Percentiles rank a stretch among this genome's conserved stretches.
These are phyloP conservation scores for Trichoderma koningii DNA, from an alignment of 2,329 filamentous ascomycete species.

Conservation along the genomic window DNA sequence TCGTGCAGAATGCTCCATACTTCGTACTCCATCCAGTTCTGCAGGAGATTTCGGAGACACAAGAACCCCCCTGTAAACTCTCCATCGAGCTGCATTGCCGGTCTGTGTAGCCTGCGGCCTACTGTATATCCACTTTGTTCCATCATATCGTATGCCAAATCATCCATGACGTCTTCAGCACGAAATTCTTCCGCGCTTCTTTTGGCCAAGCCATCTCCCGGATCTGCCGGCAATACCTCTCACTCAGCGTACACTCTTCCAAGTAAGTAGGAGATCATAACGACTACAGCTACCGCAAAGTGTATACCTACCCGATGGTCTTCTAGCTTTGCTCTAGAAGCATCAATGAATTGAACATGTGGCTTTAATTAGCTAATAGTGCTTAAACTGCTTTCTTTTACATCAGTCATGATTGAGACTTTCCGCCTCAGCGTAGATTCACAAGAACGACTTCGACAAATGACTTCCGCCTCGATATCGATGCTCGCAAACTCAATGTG, in stretches of 20 bases:
- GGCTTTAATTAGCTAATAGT: background rate
- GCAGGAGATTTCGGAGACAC: slow-evolving; percentile 13
- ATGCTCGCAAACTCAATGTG: too few relatives aligned
- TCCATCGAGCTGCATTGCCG: slow-evolving; percentile 16
- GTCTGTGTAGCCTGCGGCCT: slow-evolving; percentile 2
- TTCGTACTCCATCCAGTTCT: background rate
- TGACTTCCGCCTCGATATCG: background rate
- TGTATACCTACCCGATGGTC: background rate
- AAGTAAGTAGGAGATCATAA: background rate
- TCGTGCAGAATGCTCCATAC: too few relatives aligned
- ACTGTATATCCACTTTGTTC: slow-evolving; percentile 12
- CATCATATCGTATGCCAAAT: slow-evolving; percentile 6
- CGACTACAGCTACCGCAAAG: background rate
- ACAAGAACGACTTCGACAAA: background rate
- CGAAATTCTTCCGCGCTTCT: background rate
- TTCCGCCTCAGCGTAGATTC: background rate
- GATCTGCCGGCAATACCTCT: slow-evolving; percentile 5
- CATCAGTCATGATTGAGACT: background rate
- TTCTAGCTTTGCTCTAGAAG: background rate
- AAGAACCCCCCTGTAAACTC: background rate
- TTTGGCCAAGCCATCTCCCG: background rate
- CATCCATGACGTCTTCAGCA: slow-evolving; percentile 7
- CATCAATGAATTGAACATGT: background rate
- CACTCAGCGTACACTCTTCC: too few relatives aligned
- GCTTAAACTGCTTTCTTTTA: background rate